Evolutionary conservation across 2,329 filamentous ascomycete species (phyloP), one percentile per base, ranked within the genome.

Genomic region (Purpureocillium takamizusanense): DNA sequence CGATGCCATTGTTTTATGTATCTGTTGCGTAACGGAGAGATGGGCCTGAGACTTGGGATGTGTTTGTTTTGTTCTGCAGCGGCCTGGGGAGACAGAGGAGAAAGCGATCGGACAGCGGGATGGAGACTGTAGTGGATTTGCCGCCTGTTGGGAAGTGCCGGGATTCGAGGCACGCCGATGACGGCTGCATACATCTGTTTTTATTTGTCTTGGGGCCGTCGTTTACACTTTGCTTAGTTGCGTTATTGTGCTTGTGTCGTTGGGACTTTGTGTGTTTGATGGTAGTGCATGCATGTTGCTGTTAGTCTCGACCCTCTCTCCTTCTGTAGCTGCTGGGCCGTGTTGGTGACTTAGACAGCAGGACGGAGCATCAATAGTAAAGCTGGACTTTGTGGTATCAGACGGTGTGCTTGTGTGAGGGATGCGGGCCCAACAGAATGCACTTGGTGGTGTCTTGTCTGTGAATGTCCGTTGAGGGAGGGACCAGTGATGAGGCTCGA

Each of bases 121-220:
- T 42, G 40, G 36, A 35, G 43, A 35, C 36, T 39, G 40, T 41
- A 46, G 47, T 43, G 46, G 39, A 43, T 41, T 41, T 40, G 46
- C 46, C 28, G 43, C 42, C 38, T 40, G 44, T 35, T 40, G 39
- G 40, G 45, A 40, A 38, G 41, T 47, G 43, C 34, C 49, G 57
- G 53, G 56, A 53, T 49, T 57, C 57, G 54, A 49, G 54, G 54
- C 56, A 56, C 57, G 57, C 56, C 52, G 52, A 60, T 55, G 60
- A 63, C 56, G 56, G 56, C 59, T 65, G 65, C 62, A 66, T 67
- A 65, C 57, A 67, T 66, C 56, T 64, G 66, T 60, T 65, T 56
- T 63, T 66, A 33, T 10, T 14, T 16, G 14, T 30, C 30, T 37
- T 8, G 21, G 34, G 6, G 21, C 21, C 21, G 21, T 25, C 10